Evolutionary conservation across 1,284 basidiomycete species (phyloP).

Genomic region (Coniferiporia sulphurascens): DNA sequence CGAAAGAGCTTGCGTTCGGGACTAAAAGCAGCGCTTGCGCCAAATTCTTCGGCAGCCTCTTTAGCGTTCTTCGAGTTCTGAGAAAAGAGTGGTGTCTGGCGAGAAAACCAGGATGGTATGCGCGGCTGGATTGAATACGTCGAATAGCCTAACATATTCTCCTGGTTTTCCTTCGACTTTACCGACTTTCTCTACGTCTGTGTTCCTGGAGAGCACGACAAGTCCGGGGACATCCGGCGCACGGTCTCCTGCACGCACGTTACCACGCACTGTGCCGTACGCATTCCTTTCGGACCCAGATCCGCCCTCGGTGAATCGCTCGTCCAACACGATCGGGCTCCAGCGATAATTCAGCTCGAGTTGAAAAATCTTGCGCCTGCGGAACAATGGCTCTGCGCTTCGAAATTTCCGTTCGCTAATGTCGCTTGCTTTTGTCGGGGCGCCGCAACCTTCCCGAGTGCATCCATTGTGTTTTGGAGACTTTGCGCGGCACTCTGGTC

Average conservation of each 20-base stretch:
- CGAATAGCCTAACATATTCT: conserved; percentile 13
- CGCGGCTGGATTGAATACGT: conserved; percentile 15
- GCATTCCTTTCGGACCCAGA: background rate
- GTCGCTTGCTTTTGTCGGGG: background rate
- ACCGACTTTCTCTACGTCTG: background rate
- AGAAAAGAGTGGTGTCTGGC: background rate
- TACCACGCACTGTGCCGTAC: conserved; percentile 6
- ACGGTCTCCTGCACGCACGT: conserved; percentile 18
- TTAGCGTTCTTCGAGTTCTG: background rate
- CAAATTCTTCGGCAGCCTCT: background rate
- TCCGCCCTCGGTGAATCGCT: background rate
- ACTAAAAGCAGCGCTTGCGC: background rate
- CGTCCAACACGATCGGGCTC: conserved; percentile 21
- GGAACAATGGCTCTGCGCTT: background rate
- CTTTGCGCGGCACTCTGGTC: background rate
- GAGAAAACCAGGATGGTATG: conserved; percentile 20
- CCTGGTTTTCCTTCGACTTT: background rate
- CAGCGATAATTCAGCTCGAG: conserved; percentile 22
- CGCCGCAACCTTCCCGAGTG: background rate
- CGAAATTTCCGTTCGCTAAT: background rate
- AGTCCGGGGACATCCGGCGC: conserved; percentile 20
- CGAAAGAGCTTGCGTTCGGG: background rate
- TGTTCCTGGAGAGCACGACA: background rate
- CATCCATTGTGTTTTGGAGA: background rate
- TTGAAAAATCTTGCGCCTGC: conserved; percentile 14